Conservation (phyloP, 2,329 filamentous ascomycete species). For the Penicillium sp. region DNA sequence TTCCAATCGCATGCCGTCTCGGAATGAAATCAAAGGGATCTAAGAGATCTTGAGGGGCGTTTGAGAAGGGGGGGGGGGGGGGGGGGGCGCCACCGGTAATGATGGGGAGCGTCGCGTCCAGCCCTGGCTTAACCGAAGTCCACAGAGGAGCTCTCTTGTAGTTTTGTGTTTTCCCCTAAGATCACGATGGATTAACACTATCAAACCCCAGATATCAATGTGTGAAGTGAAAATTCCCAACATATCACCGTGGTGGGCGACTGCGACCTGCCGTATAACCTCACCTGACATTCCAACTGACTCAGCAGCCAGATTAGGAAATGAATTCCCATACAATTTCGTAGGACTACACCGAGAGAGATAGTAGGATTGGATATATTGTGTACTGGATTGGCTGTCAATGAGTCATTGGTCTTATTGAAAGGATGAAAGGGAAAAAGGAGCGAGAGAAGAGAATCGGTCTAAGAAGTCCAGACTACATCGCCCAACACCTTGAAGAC, state of each 20-base stretch:
- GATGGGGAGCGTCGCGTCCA: slow-evolving; percentile 7
- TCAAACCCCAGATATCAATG: background rate
- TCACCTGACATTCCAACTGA: slow-evolving; percentile 4
- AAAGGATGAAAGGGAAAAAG: too few relatives aligned
- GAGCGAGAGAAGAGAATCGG: too few relatives aligned
- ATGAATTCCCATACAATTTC: background rate
- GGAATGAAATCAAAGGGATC: slow-evolving; percentile 1
- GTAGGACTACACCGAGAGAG: too few relatives aligned
- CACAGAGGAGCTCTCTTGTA: background rate
- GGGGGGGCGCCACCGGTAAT: background rate
- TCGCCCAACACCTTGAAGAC: too few relatives aligned
- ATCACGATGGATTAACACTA: too few relatives aligned
- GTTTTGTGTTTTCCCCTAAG: too few relatives aligned
- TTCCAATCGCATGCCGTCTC: background rate
- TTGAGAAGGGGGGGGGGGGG: background rate
- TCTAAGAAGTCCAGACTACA: too few relatives aligned
- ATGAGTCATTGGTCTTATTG: too few relatives aligned
- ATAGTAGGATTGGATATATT: too few relatives aligned
- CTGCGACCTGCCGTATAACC: background rate
- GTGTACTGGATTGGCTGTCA: too few relatives aligned
- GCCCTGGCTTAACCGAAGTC: slow-evolving; percentile 10
- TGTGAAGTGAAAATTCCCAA: background rate
- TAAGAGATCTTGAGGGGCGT: background rate
- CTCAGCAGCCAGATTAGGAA: background rate
- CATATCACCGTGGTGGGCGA: background rate